Base-by-base conservation (phyloP, 208 protist genomes). In the Porcisia hertigi region DNA sequence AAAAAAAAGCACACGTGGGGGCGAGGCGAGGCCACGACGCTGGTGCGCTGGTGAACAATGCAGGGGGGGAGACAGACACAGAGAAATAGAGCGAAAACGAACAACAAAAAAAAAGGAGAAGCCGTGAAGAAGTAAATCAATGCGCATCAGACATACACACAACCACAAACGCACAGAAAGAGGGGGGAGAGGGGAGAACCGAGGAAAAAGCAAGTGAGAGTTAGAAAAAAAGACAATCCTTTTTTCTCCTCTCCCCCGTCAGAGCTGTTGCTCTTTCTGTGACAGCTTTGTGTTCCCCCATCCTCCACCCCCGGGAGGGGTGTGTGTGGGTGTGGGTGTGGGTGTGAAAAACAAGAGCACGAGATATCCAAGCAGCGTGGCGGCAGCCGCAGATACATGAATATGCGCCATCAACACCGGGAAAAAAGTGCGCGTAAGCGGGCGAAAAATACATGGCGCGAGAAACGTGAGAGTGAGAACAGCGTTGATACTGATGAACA, bases 201-300 rank as follows among this genome's bases (percentile, higher is more conserved):
- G 41, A 45, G 59, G 41, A 36, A 6, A 72, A 41, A 7, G 41
- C 5, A 45, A 8, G 65, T 16, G 30, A 16, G 54, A 49, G 30
- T 53, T n/a, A 53, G 20, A 74, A 18, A 23, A 73, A 49, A 71
- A 59, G 54, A 62, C n/a, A 66, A 57, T 14, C 3, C 20, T 52
- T 52, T 52, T 12, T 12, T 12, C 8, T 52, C 47, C 47, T 52
- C 47, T 52, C 30, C 30, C 30, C 30, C 47, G 47, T 52, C 47
- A 52, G 0, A 52, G 47, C 47, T 52, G 47, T 52, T 52, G 8
- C 47, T 52, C 47, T 52, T 52, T 5, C 47, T 52, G 47, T 12
- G 8, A 12, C 11, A 12, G 47, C 47, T 5, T 12, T 52, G 47
- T 52, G 47, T 12, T 12, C 47, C 8, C 47, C 47, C 47, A 14